Evolutionary conservation across 1,139 yeast genomes (phyloP), one percentile per base, ranked within the genome.

Genomic region (Candida pseudoviswanathii): DNA sequence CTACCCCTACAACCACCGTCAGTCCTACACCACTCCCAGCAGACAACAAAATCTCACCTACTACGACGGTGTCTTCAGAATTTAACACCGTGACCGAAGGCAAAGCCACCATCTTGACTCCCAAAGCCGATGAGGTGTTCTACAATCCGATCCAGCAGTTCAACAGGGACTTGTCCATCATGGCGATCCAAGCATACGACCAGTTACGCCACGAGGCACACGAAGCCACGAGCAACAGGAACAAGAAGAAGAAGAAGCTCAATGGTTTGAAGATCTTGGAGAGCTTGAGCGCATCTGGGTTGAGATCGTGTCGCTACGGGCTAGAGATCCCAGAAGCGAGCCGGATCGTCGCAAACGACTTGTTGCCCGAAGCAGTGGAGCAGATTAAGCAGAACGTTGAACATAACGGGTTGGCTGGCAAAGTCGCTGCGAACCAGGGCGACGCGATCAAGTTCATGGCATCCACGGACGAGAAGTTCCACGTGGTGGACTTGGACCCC

Each of bases 101-200:
- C 1, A 73, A 78, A 52, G 97, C 97, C 5, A 80, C 83, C 30
- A 84, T 92, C 49, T 73, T 90, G 44, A 86, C 87, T 52, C 94
- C 96, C 4, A 81, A 85, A 61, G 81, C 82, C 59, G 86, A 86
- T 52, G 86, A 85, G 58, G 99, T 94, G 8, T 94, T 94, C 63
- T 94, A 95, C 71, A 94, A 94, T 64, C 98, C 96, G 4, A 89
- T 94, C 52, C 99, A 94, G 68, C 98, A 92, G 67, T 94, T 92
- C 69, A 94, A 94, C 65, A 79, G 99, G 59, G 99, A 94, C 65
- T 71, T 94, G 47, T 88, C 96, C 54, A 86, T 89, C 5, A 74
- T 88, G 61, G 92, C 90, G 7, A 92, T 94, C 55, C 80, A 85
- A 51, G 96, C 98, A 1, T 94, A 96, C 92, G 78, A 85, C 34